Evolutionary conservation across 805 yeast genomes (phyloP), one percentile per base, ranked within the genome.

Genomic region (Saccharomycopsis sp.): DNA sequence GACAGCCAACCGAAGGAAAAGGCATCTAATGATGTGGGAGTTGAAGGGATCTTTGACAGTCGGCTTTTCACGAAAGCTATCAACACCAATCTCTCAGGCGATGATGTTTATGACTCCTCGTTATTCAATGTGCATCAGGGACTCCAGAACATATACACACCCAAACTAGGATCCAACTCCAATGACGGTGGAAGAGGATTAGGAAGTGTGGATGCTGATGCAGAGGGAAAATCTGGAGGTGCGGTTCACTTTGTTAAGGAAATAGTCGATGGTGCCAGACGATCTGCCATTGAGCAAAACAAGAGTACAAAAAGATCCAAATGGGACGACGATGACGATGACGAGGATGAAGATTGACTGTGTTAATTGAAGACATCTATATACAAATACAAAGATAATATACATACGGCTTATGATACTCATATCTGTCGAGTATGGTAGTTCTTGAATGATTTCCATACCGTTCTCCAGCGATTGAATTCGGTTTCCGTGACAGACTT

Each of bases 71-170:
- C 79, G 8, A 76, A 75, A 29, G 79, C 79, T 1, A 70, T 80
- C 1, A 75, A 75, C 44, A 66, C 74, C 0, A 57, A 64, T n/a
- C 63, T 65, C 2, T 65, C 66, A 35, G 80, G 75, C 25, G 84
- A 78, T 55, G 83, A 79, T 64, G 70, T 82, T 2, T 86, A 85
- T 64, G 86, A 83, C 61, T 75, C 69, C 55, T 84, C 89, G 1
- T 68, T 86, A 24, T 85, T 85, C 66, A 71, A 72, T 44, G 79
- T 75, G 2, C 82, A 80, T 57, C 80, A 78, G 57, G 82, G 79
- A 2, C 70, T 82, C 5, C 75, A 75, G 52, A 76, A 73, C 55
- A 74, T 83, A 14, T 84, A 83, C 65, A 72, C 80, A 59, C 75
- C 79, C 1, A 68, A 76, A 25, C 29, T 20, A 9, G 38, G 38